Evolutionary conservation across 768 basidiomycete species (phyloP).

Genomic region (Boletus subparvulus): DNA sequence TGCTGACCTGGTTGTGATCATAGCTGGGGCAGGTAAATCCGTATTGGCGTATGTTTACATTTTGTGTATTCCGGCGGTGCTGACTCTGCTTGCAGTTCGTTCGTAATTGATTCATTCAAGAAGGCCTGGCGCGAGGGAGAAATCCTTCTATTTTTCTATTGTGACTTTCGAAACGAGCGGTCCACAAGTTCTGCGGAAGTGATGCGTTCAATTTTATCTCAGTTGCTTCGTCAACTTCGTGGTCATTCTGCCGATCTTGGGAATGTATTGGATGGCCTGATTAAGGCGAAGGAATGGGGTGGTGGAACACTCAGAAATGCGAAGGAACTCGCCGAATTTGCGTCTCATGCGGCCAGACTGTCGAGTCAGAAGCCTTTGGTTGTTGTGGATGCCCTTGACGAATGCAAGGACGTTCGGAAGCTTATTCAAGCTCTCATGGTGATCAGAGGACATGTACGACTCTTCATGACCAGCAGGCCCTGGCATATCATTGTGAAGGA

Average conservation of each 20-base stretch:
- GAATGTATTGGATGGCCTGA: neutral
- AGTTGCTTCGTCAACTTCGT: conserved; percentile 1
- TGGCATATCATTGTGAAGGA: neutral
- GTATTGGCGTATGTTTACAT: conserved; percentile 4
- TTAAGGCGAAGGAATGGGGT: neutral
- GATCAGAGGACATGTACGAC: neutral
- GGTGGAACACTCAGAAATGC: neutral
- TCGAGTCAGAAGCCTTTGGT: neutral
- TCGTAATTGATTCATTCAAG: neutral
- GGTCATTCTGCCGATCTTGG: neutral
- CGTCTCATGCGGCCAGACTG: neutral
- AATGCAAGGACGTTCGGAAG: neutral
- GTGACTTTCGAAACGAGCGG: neutral
- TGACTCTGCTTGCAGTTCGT: neutral
- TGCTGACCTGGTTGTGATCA: neutral
- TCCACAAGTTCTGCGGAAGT: neutral
- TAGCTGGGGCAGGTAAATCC: conserved; percentile 9
- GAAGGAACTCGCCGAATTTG: neutral
- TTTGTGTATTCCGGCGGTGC: neutral
- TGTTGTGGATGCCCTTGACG: conserved; percentile 8
- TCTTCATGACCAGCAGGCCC: conserved; percentile 2
- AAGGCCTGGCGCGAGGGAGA: neutral
- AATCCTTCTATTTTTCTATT: neutral
- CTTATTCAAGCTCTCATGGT: neutral
- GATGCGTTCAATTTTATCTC: conserved; percentile 1